These are phyloP conservation scores for Alliaria petiolata DNA, from an alignment of 345 rosid genomes.

Conservation along the genomic window DNA sequence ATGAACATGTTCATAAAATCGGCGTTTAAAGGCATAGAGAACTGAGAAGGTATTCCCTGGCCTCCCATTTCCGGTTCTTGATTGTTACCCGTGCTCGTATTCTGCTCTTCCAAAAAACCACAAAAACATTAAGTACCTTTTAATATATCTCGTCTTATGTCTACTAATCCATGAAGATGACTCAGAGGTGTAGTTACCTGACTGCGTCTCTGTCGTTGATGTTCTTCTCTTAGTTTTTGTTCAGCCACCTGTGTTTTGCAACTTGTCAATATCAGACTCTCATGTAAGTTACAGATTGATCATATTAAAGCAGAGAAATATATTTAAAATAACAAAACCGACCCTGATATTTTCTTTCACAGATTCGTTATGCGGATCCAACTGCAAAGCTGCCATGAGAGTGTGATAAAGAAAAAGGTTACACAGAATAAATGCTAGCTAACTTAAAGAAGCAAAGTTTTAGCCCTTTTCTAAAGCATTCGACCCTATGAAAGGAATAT, in stretches of 20 bases:
- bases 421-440: neutral
- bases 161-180: neutral
- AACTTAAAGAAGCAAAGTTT: constrained; percentile 8
- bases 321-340: neutral
- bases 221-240: constrained; percentile 63
- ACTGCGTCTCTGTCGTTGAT: constrained; percentile 38
- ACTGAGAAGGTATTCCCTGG: constrained; percentile 21
- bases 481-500: neutral
- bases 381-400: constrained; percentile 57
- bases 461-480: neutral
- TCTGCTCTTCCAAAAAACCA: constrained; percentile 25
- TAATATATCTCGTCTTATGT: neutral
- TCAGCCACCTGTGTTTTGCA: constrained; percentile 53
- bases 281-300: neutral
- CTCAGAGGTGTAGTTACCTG: constrained; percentile 41
- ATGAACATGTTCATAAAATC: constrained; percentile 33
- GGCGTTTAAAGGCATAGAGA: constrained; percentile 22
- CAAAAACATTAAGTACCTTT: neutral
- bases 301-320: neutral
- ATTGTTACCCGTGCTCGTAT: neutral
- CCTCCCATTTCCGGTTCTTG: constrained; percentile 22
- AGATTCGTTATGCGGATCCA: constrained; percentile 72
- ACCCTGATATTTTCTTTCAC: constrained; percentile 82
- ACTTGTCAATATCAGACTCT: constrained; percentile 6
- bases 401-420: constrained; percentile 3